A percentile compares a stretch with the other conserved stretches of the same genome.
phyloP scores from a whole-genome alignment of 768 basidiomycete genomes.

The Kwoniella botswanensis region DNA sequence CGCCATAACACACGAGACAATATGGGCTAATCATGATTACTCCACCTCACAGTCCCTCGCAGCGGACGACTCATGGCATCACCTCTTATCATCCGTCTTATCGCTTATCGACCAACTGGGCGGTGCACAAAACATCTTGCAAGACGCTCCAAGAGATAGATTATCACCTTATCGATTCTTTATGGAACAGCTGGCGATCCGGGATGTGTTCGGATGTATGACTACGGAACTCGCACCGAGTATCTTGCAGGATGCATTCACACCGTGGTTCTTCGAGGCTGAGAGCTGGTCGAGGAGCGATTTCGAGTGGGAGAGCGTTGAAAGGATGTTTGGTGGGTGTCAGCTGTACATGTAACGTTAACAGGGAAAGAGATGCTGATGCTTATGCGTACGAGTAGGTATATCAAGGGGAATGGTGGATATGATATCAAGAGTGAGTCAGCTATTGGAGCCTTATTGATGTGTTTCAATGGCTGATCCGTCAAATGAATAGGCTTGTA shows the following conservation, averaged over 20 bases:
- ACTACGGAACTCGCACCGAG: slow-evolving; percentile 43
- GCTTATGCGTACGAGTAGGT: neutral
- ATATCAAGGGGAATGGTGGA: slow-evolving; percentile 48
- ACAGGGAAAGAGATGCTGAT: neutral
- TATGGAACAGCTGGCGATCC: slow-evolving; percentile 48
- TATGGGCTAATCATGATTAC: neutral
- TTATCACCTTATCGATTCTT: slow-evolving; percentile 45
- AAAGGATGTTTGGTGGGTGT: slow-evolving; percentile 47
- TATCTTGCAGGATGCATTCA: slow-evolving; percentile 41
- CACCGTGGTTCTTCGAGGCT: slow-evolving; percentile 46
- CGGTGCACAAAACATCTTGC: slow-evolving; percentile 38
- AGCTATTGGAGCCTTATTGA: neutral
- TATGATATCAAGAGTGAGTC: slow-evolving; percentile 43
- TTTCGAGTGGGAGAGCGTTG: slow-evolving; percentile 50
- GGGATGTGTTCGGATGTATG: slow-evolving; percentile 52
- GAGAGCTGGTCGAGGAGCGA: slow-evolving; percentile 38
- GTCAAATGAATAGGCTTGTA: slow-evolving; percentile 10
- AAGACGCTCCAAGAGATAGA: slow-evolving; percentile 24
- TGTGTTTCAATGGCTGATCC: neutral
- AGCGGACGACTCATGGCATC: slow-evolving; percentile 50
- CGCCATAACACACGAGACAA: neutral
- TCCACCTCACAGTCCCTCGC: slow-evolving; percentile 35
- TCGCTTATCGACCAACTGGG: slow-evolving; percentile 41
- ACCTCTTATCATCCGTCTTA: slow-evolving; percentile 39
- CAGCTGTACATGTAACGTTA: no score